Evolutionary conservation across 139 green algal genomes (phyloP).

Genomic region (Volvox africanus): DNA sequence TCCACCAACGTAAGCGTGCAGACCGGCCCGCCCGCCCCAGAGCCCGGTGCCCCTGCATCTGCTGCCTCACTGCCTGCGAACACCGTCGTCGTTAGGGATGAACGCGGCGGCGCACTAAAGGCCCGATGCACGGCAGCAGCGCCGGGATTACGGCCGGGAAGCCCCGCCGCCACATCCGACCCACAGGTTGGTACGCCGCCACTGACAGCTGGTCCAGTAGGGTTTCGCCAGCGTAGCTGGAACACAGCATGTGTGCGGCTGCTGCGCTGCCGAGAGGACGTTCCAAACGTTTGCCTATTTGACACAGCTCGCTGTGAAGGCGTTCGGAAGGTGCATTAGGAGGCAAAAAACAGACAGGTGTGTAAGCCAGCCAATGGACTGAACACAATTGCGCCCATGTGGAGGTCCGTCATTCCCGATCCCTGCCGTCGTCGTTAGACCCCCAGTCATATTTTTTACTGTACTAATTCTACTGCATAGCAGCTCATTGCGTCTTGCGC

Average conservation of each 20-base stretch:
- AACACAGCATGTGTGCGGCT: slow-evolving; percentile 45
- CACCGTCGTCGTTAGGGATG: background rate
- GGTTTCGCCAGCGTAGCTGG: slow-evolving; percentile 39
- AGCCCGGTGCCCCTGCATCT: background rate
- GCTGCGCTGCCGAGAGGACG: slow-evolving; percentile 30
- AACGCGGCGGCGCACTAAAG: background rate
- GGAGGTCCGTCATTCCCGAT: no score
- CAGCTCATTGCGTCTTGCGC: no score
- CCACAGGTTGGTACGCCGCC: background rate
- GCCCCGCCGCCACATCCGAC: no score
- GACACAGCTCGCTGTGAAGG: background rate
- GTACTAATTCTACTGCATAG: no score
- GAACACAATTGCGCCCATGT: no score
- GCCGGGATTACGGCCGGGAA: background rate
- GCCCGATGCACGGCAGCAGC: background rate
- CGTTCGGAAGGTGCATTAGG: background rate
- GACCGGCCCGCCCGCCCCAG: background rate
- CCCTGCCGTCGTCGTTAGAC: no score
- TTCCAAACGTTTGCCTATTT: slow-evolving; percentile 20
- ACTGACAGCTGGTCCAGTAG: background rate
- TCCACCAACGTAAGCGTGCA: slow-evolving; percentile 44
- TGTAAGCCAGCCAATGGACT: no score
- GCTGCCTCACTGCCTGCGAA: background rate
- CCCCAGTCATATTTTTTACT: no score
- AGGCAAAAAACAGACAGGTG: background rate